Conservation (phyloP, 1,139 yeast species). For the Protomyces macrosporus region DNA sequence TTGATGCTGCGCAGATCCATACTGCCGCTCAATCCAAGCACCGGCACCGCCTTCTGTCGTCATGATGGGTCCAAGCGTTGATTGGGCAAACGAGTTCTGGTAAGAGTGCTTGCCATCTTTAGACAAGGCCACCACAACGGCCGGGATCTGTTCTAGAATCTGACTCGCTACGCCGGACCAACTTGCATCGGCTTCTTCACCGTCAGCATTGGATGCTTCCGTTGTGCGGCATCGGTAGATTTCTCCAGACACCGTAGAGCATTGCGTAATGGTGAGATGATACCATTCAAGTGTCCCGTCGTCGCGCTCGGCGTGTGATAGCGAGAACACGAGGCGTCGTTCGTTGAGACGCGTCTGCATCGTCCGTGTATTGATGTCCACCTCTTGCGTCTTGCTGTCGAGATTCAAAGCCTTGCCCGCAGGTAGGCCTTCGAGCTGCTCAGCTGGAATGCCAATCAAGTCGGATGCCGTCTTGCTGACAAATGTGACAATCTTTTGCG, state of each 20-base stretch:
- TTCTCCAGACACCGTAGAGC: background rate
- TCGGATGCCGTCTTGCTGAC: slow-evolving; percentile 9
- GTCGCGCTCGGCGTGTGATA: background rate
- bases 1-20: background rate
- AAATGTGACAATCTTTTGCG: background rate
- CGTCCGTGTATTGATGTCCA: slow-evolving; percentile 1
- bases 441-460: background rate
- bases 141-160: slow-evolving; percentile 16
- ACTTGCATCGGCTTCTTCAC: slow-evolving; percentile 2
- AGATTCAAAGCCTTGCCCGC: slow-evolving; percentile 2
- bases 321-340: background rate
- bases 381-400: background rate
- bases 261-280: slow-evolving; percentile 1
- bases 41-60: background rate
- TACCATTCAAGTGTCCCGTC: background rate
- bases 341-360: slow-evolving; percentile 15
- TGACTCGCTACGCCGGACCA: slow-evolving; percentile 2
- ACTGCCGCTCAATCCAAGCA: slow-evolving; percentile 16
- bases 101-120: slow-evolving; percentile 14
- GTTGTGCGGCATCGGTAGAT: background rate
- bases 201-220: background rate
- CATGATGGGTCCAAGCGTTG: slow-evolving; percentile 9
- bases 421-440: background rate
- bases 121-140: slow-evolving; percentile 18
- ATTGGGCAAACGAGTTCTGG: slow-evolving; percentile 17